Evolutionary conservation across 352 stramenopile genomes (phyloP).

Genomic region (Pythium periplocum): DNA sequence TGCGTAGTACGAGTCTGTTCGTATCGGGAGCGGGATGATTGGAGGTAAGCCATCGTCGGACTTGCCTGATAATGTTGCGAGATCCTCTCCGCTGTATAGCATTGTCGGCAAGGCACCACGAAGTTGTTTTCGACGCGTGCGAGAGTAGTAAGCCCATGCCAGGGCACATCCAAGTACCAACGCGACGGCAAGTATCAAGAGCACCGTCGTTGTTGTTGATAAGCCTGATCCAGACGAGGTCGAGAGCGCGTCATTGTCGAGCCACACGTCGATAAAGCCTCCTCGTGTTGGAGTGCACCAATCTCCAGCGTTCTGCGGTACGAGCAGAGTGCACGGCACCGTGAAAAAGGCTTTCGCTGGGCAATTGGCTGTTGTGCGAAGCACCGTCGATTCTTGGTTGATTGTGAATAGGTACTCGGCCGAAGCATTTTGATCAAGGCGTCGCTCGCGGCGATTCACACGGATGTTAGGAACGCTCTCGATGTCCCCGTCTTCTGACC

Average conservation of each 20-base stretch:
- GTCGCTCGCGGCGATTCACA: slow-evolving; percentile 22
- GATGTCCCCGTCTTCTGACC: slow-evolving; percentile 33
- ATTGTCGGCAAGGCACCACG: neutral
- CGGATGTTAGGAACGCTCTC: slow-evolving; percentile 23
- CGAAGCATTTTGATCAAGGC: neutral
- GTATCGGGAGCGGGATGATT: slow-evolving; percentile 4
- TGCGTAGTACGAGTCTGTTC: slow-evolving; percentile 7
- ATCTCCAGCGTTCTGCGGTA: slow-evolving; percentile 2
- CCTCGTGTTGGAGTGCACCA: slow-evolving; percentile 34
- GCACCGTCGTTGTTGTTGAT: slow-evolving; percentile 1
- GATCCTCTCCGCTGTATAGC: slow-evolving; percentile 5
- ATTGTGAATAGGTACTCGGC: slow-evolving; percentile 32
- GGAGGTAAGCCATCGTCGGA: slow-evolving; percentile 6
- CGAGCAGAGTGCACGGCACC: slow-evolving; percentile 29
- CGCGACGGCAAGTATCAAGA: slow-evolving; percentile 7
- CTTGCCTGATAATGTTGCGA: slow-evolving; percentile 7
- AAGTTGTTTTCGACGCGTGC: slow-evolving; percentile 7
- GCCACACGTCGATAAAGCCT: slow-evolving; percentile 35
- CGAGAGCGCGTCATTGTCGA: slow-evolving; percentile 11
- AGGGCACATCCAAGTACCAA: neutral
- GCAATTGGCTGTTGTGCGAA: slow-evolving; percentile 20
- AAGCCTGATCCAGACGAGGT: neutral
- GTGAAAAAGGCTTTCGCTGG: slow-evolving; percentile 32
- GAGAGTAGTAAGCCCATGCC: slow-evolving; percentile 2
- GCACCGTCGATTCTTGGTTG: slow-evolving; percentile 25